Evolutionary conservation across 805 yeast genomes (phyloP).

Genomic region (Myxozyma lipomycoides): DNA sequence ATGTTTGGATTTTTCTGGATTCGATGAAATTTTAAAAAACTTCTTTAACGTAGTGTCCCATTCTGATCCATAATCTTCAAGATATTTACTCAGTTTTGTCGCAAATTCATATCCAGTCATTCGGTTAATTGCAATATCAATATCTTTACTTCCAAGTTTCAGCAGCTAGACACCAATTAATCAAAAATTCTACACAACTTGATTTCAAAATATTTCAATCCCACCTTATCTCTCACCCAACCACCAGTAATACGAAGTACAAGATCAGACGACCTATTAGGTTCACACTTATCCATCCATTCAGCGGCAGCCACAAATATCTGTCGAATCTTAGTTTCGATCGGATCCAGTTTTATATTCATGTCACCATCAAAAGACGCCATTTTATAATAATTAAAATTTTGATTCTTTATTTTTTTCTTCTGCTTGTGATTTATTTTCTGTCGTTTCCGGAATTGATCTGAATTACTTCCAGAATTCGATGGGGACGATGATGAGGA

Average conservation of each 20-base stretch:
- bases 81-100: slow-evolving; percentile 52
- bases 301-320: slow-evolving; percentile 33
- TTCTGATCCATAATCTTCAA: slow-evolving; percentile 32
- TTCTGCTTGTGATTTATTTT: neutral
- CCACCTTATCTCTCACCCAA: slow-evolving; percentile 83
- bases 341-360: slow-evolving; percentile 6
- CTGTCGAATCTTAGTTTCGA: slow-evolving; percentile 34
- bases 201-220: neutral
- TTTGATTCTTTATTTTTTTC: neutral
- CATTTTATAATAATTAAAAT: neutral
- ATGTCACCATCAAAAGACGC: neutral
- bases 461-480: too few species aligned
- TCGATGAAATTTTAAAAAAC: slow-evolving; percentile 79
- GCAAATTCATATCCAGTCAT: slow-evolving; percentile 88
- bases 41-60: slow-evolving; percentile 35
- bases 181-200: neutral
- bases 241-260: slow-evolving; percentile 89
- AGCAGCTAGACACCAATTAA: slow-evolving; percentile 46
- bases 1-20: slow-evolving; percentile 95
- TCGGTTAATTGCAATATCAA: slow-evolving; percentile 85
- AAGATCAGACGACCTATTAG: slow-evolving; percentile 34
- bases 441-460: too few species aligned
- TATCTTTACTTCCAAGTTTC: slow-evolving; percentile 75
- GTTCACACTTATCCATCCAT: slow-evolving; percentile 28
- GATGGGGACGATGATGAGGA: too few species aligned